Base-by-base conservation (phyloP, 1,284 basidiomycete species). In the Hypsizygus ulmarius region DNA sequence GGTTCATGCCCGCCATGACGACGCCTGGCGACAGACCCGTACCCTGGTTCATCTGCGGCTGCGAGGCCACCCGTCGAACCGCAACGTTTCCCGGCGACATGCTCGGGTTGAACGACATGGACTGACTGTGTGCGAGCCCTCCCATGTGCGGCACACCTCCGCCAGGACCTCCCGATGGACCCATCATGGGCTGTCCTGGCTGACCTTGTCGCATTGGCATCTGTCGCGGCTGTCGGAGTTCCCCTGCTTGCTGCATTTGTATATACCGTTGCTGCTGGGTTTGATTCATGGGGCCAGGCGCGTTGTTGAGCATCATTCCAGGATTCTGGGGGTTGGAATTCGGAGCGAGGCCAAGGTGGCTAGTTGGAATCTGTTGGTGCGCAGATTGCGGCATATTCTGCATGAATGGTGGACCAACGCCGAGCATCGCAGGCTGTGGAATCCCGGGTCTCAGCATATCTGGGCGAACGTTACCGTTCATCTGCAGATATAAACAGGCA, bases 41-140 rank as follows among this genome's bases (percentile, higher is more conserved):
- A 11, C 39, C 49, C 27, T 57, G 63, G 54, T 69, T 74, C 54
- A 78, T 61, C 49, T 68, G 68, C 12, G 77, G 72, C 60, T 83
- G 80, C 16, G 80, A 78, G 55, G 68, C 63, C 15, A 75, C 73
- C 59, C 80, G 75, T 53, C 81, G 74, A 25, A 10, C 15, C 30
- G 11, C 21, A 7, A 25, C 21, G 7, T 25, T 25, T 7, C 21
- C 21, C 21, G 21, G 7, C 21, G 7, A 4, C 21, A 25, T 25
- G 21, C 4, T 25, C 4, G 52, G 42, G 46, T 47, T 47, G 36
- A 52, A 57, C 14, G 14, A 3, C 50, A 57, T 54, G 16, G 45
- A 39, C 19, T 47, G 43, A 36, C 49, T 43, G 32, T 47, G 51
- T 0, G 36, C 33, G 16, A 58, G 62, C 14, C 66, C 65, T 40